These are phyloP conservation scores for Pseudonitzschia multiseries DNA, from an alignment of 108 stramenopile genomes.

Conservation along the genomic window DNA sequence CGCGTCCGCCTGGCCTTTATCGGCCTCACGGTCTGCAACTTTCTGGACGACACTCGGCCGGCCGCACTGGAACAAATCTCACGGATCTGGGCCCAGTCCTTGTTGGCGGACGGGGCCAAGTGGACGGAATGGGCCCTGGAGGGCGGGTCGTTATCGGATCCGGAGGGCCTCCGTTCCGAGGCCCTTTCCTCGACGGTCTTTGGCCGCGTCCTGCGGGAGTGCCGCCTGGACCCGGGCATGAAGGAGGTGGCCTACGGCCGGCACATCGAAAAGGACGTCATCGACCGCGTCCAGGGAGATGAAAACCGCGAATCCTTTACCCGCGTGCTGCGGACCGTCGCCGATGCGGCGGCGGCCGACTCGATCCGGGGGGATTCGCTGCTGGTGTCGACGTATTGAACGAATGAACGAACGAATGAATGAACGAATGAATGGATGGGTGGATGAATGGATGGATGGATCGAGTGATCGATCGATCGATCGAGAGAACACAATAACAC, in stretches of 20 bases:
- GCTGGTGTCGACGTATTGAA: constrained; percentile 26
- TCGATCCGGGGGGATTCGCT: constrained; percentile 29
- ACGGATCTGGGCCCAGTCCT: constrained; percentile 32
- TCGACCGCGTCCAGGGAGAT: constrained; percentile 23
- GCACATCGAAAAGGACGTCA: constrained; percentile 28
- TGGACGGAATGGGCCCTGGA: constrained; percentile 32
- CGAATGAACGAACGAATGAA: too few relatives aligned
- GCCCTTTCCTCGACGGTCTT: constrained; percentile 27
- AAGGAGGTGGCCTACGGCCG: constrained; percentile 27
- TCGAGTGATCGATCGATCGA: too few relatives aligned
- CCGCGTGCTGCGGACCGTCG: constrained; percentile 26
- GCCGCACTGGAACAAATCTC: constrained; percentile 15
- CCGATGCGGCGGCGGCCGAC: constrained; percentile 7
- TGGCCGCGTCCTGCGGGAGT: constrained; percentile 35
- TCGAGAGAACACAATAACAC: not conserved
- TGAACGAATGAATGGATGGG: not conserved
- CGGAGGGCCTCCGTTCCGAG: constrained; percentile 6
- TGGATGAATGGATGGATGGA: constrained; percentile 10
- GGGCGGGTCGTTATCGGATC: constrained; percentile 5
- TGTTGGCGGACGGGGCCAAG: constrained; percentile 19
- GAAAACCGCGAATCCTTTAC: constrained; percentile 23
- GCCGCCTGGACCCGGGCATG: constrained; percentile 32
- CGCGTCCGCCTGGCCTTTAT: constrained; percentile 26
- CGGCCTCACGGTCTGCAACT: constrained; percentile 31
- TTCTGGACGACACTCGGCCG: constrained; percentile 23